A percentile compares a stretch with the other conserved stretches of the same genome.
Conservation (phyloP, 2,329 filamentous ascomycete species). For the Colletotrichum brevisporum region DNA sequence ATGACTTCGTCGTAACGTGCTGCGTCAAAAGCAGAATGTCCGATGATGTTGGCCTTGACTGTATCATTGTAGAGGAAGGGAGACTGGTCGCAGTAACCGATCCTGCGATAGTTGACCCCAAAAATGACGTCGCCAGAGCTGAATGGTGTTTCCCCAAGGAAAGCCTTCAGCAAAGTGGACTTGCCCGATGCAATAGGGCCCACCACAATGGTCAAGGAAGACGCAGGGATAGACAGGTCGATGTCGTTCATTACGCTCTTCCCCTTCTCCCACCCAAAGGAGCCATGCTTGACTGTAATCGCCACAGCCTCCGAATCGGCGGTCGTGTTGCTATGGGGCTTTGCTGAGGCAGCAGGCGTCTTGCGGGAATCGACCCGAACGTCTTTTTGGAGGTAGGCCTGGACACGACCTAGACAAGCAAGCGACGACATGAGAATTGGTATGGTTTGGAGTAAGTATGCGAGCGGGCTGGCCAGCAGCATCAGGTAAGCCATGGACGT, state of each 20-base stretch:
- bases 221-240: conserved; percentile 48
- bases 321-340: neutral
- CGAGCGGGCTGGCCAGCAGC: conserved; percentile 51
- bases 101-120: conserved; percentile 21
- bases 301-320: neutral
- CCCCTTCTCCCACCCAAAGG: conserved; percentile 50
- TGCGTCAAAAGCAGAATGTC: conserved; percentile 48
- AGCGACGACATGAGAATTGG: conserved; percentile 49
- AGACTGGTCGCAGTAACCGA: conserved; percentile 52
- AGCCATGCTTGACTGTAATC: conserved; percentile 40
- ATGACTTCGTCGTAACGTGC: conserved; percentile 53
- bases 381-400: conserved; percentile 52
- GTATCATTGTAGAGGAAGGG: conserved; percentile 52
- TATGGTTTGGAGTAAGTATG: conserved; percentile 49
- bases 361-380: conserved; percentile 42
- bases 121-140: conserved; percentile 41
- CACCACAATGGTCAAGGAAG: conserved; percentile 53
- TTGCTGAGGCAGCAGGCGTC: neutral
- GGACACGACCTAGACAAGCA: conserved; percentile 52
- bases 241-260: conserved; percentile 48
- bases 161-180: conserved; percentile 54
- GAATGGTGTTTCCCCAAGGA: conserved; percentile 48
- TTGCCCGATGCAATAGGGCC: conserved; percentile 58
- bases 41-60: conserved; percentile 56
- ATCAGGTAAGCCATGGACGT: conserved; percentile 52